A percentile compares a stretch with the other conserved stretches of the same genome.
phyloP scores from a whole-genome alignment of 805 yeast genomes.

The Pichia ethanolica region DNA sequence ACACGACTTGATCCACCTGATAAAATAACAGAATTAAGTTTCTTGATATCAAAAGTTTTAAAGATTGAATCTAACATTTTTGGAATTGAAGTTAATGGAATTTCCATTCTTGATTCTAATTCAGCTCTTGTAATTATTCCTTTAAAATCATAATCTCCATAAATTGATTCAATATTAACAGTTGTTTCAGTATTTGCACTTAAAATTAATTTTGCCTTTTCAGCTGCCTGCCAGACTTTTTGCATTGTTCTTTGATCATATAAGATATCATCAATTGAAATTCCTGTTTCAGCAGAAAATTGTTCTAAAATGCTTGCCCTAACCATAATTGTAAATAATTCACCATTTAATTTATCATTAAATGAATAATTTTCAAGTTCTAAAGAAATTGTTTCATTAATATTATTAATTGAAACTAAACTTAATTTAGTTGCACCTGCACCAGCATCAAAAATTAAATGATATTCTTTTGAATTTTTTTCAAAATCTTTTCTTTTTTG shows the following conservation, averaged over 20 bases:
- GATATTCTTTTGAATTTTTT: conserved; percentile 41
- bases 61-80: conserved; percentile 52
- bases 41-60: conserved; percentile 18
- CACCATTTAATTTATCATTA: conserved; percentile 70
- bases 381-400: conserved; percentile 35
- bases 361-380: conserved; percentile 68
- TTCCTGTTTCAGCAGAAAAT: conserved; percentile 33
- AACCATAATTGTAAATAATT: conserved; percentile 57
- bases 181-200: conserved; percentile 81
- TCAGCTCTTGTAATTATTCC: conserved; percentile 67
- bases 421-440: conserved; percentile 89
- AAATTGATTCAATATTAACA: conserved; percentile 70
- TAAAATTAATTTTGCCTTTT: conserved; percentile 76
- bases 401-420: conserved; percentile 54
- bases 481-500: conserved; percentile 39
- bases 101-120: conserved; percentile 53
- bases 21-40: conserved; percentile 53
- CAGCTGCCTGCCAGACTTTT: conserved; percentile 74
- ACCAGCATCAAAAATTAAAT: conserved; percentile 83
- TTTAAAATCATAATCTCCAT: conserved; percentile 68
- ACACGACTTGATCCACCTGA: conserved; percentile 90
- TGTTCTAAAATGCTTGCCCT: conserved; percentile 53
- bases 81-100: conserved; percentile 38
- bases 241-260: conserved; percentile 52
- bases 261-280: conserved; percentile 21